Evolutionary conservation across 306 rosid genomes (phyloP).

Genomic region (Quercus berberidifolia): DNA sequence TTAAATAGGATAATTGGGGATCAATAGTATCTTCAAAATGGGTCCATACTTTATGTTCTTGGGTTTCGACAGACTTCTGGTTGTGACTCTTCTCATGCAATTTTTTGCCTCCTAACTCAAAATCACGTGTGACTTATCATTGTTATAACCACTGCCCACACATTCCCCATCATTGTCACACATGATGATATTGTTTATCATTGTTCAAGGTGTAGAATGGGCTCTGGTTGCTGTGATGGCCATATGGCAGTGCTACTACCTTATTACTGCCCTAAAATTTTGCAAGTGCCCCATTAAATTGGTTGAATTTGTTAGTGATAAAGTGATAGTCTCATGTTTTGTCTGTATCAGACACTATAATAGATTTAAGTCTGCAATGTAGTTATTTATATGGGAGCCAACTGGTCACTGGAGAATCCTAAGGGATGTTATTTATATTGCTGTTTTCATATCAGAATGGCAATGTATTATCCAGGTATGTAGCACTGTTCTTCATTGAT

Average conservation of each 20-base stretch:
- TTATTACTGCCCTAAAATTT: neutral
- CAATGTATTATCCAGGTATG: neutral
- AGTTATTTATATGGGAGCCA: neutral
- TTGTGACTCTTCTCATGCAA: neutral
- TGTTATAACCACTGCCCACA: neutral
- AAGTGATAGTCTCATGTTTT: neutral
- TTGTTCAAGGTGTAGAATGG: neutral
- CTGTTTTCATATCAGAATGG: neutral
- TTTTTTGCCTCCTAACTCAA: neutral
- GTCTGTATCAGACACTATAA: neutral
- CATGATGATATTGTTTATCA: neutral
- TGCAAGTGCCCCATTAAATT: neutral
- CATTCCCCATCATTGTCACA: neutral
- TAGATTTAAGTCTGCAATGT: neutral
- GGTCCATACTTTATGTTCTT: neutral
- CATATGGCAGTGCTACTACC: neutral
- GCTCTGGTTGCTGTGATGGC: neutral
- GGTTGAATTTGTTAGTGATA: neutral
- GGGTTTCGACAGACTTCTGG: neutral
- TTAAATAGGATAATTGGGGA: neutral
- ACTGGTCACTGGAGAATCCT: constrained; percentile 8
- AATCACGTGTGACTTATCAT: neutral
- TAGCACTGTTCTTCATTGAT: constrained; percentile 10
- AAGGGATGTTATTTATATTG: constrained; percentile 9
- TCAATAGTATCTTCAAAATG: neutral